These are phyloP conservation scores for Pichia manshurica DNA, from an alignment of 805 yeast genomes.

Conservation along the genomic window DNA sequence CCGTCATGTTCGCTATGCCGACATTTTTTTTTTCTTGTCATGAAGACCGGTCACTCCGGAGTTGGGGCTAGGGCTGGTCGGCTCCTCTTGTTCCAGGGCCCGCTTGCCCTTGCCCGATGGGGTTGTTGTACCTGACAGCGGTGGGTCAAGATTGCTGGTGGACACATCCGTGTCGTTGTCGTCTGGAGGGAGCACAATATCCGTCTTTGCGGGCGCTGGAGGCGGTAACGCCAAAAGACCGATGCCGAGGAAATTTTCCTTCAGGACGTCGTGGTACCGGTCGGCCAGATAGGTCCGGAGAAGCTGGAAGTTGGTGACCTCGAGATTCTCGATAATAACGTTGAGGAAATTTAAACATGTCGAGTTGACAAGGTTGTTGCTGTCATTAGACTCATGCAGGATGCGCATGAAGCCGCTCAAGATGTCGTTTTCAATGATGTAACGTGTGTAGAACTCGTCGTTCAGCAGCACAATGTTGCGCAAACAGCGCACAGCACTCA, in stretches of 20 bases:
- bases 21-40: not conserved
- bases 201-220: too few relatives aligned
- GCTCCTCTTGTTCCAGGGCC: not conserved
- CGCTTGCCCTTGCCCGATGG: not conserved
- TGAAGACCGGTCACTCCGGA: conserved; percentile 4
- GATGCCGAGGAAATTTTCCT: not conserved
- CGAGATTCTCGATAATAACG: conserved; percentile 19
- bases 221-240: not conserved
- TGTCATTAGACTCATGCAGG: conserved; percentile 41
- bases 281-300: conserved; percentile 21
- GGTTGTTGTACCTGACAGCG: too few relatives aligned
- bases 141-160: not conserved
- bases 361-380: conserved; percentile 66
- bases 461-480: conserved; percentile 56
- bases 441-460: conserved; percentile 54
- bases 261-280: conserved; percentile 12
- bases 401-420: conserved; percentile 44
- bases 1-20: not conserved
- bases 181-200: too few relatives aligned
- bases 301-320: conserved; percentile 17
- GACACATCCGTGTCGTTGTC: not conserved
- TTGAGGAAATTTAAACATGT: conserved; percentile 58
- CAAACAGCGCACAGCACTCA: conserved; percentile 66
- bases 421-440: conserved; percentile 52
- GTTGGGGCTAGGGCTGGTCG: not conserved